Base-by-base conservation (phyloP, 495 filamentous ascomycete genomes). In the Penicillium lagena region DNA sequence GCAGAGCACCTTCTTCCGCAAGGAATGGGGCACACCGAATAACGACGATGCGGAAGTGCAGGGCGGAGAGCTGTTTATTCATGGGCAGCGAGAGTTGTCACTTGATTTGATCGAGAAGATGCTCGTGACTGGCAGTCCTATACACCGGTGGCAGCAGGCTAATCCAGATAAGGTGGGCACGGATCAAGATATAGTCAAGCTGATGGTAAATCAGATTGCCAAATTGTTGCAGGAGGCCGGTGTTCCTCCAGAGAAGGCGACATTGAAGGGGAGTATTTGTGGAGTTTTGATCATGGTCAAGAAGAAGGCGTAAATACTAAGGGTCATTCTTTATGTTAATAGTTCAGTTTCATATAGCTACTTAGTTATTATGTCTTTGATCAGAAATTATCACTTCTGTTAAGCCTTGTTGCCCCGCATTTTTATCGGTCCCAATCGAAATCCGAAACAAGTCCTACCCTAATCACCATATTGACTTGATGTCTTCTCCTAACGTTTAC, bases 81-180 rank as follows among this genome's bases (percentile, higher is more conserved):
- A 50, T 28, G 47, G 45, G 15, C 35, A 55, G 36, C 39, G 43
- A 7, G 42, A 56, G 35, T 43, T 56, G 12, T 29, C 41, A 5
- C 11, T 74, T 42, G 62, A 63, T 44, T 27, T 42, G 15, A 42
- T 66, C 22, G 66, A 73, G 55, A 56, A 41, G 44, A 43, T 61
- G 0, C 11, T 74, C 9, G 48, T 43, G 8, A 76, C 72, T 4
- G 44, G 39, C 5, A 79, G 76, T 46, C 54, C 63, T 9, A 61
- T 77, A 7, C 68, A 63, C 0, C 46, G 75, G 35, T 80, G 76
- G 77, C 54, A 70, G 29, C 52, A 77, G 51, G 74, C 71, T 0
- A 55, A 80, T 65, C 66, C 58, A 0, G 50, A 55, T 1, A 17
- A 41, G 6, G 50, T 46, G 12, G 58, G 52, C 10, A 63, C 63